phyloP scores from a whole-genome alignment of 176 grass and related monocot species.

The Puccinellia tenuiflora region DNA sequence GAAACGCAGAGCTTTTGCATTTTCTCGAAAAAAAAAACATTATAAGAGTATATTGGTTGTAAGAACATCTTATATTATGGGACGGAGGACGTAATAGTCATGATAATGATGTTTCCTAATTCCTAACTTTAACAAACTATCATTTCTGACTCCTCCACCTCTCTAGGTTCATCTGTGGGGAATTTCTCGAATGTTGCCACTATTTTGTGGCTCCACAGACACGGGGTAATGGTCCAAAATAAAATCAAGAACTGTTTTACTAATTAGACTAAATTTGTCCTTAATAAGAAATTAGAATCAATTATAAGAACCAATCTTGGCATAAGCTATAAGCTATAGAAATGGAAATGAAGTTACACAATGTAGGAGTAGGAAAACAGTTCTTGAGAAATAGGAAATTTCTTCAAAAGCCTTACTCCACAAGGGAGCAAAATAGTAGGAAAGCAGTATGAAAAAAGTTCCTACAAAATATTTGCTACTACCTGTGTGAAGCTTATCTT shows the following conservation, averaged over 20 bases:
- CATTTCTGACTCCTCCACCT: not conserved
- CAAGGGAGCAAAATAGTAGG: not conserved
- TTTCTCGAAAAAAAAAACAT: too few relatives aligned
- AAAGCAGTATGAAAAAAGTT: not conserved
- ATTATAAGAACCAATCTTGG: not conserved
- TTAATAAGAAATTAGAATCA: not conserved
- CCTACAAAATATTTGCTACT: constrained; percentile 12
- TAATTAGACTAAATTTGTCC: not conserved
- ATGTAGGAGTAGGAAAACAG: not conserved
- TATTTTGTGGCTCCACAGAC: not conserved
- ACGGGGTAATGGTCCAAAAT: too few relatives aligned
- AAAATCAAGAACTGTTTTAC: not conserved
- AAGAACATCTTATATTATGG: too few relatives aligned
- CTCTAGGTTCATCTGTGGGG: constrained; percentile 1
- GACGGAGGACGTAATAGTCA: too few relatives aligned
- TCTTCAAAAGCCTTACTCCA: not conserved
- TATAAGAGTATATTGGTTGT: too few relatives aligned
- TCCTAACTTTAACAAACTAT: constrained; percentile 17
- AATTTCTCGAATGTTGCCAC: not conserved
- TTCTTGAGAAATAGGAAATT: constrained; percentile 7
- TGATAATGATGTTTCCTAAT: not conserved
- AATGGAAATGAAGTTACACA: not conserved
- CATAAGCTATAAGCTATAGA: constrained; percentile 1
- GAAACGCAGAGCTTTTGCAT: too few relatives aligned
- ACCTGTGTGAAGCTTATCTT: constrained; percentile 88